Conservation (phyloP, 139 green algal species). For the Picochlorum sp. region DNA sequence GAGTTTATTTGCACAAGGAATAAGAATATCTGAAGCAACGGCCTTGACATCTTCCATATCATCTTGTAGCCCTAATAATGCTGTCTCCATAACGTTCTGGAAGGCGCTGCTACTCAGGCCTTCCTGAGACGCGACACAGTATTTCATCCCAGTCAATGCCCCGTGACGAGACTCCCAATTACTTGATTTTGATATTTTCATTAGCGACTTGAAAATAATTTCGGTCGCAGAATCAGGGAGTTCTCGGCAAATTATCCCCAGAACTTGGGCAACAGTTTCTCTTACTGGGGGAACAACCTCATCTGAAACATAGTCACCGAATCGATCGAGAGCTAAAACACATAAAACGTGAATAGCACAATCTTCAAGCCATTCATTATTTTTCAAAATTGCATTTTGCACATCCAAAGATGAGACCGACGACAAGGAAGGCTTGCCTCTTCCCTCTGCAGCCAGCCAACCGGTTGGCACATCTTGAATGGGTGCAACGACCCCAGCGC, state of each 20-base stretch:
- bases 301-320: slow-evolving; percentile 91
- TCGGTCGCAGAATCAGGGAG: slow-evolving; percentile 20
- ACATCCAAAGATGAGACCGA: slow-evolving; percentile 22
- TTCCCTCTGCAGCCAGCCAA: slow-evolving; percentile 16
- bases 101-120: slow-evolving; percentile 32
- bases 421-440: slow-evolving; percentile 27
- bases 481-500: slow-evolving; percentile 26
- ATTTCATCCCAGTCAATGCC: slow-evolving; percentile 82
- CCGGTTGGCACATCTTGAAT: slow-evolving; percentile 8
- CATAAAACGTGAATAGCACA: slow-evolving; percentile 70
- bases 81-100: slow-evolving; percentile 38
- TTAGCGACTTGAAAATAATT: slow-evolving; percentile 43
- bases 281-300: slow-evolving; percentile 82
- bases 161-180: slow-evolving; percentile 54
- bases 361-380: slow-evolving; percentile 73
- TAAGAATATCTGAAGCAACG: slow-evolving; percentile 77
- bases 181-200: slow-evolving; percentile 31
- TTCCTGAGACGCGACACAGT: slow-evolving; percentile 57
- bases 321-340: slow-evolving; percentile 86
- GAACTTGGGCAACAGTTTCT: slow-evolving; percentile 88
- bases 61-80: slow-evolving; percentile 56
- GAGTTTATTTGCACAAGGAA: slow-evolving; percentile 56
- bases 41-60: slow-evolving; percentile 83
- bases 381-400: slow-evolving; percentile 27
- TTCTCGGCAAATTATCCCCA: slow-evolving; percentile 47